These are phyloP conservation scores for Lentinula sp. DNA, from an alignment of 768 basidiomycete species.

Conservation along the genomic window DNA sequence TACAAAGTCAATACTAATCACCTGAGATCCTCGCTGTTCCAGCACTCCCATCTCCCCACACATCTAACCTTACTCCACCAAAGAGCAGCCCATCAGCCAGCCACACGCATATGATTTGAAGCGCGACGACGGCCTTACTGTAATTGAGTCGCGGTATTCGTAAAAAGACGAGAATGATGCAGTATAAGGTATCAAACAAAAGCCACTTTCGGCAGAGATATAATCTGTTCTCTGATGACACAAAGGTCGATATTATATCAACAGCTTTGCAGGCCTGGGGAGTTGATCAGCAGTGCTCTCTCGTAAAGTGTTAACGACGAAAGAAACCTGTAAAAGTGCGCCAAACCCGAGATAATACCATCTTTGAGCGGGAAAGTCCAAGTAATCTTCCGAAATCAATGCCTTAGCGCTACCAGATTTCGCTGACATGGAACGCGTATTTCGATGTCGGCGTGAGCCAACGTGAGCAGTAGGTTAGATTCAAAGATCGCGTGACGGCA, in stretches of 20 bases:
- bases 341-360: conserved; percentile 74
- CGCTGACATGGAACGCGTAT: conserved; percentile 13
- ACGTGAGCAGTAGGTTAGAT: not conserved
- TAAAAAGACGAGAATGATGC: conserved; percentile 49
- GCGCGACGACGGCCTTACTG: conserved; percentile 50
- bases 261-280: conserved; percentile 68
- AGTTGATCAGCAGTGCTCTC: conserved; percentile 5
- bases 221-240: conserved; percentile 35
- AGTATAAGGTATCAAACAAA: conserved; percentile 60
- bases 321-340: conserved; percentile 64
- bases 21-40: conserved; percentile 19
- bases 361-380: conserved; percentile 76
- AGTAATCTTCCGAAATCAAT: conserved; percentile 65
- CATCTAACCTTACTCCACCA: conserved; percentile 60
- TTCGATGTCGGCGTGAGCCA: not conserved
- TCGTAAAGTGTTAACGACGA: not conserved
- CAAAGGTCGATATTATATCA: conserved; percentile 58
- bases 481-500: not conserved
- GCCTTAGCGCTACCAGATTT: conserved; percentile 18
- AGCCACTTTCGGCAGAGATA: conserved; percentile 63
- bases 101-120: conserved; percentile 58
- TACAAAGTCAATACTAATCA: conserved; percentile 14
- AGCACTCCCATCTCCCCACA: conserved; percentile 23
- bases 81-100: conserved; percentile 67
- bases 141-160: conserved; percentile 74